phyloP scores from a whole-genome alignment of 306 rosid species.

The Lablab purpureus region DNA sequence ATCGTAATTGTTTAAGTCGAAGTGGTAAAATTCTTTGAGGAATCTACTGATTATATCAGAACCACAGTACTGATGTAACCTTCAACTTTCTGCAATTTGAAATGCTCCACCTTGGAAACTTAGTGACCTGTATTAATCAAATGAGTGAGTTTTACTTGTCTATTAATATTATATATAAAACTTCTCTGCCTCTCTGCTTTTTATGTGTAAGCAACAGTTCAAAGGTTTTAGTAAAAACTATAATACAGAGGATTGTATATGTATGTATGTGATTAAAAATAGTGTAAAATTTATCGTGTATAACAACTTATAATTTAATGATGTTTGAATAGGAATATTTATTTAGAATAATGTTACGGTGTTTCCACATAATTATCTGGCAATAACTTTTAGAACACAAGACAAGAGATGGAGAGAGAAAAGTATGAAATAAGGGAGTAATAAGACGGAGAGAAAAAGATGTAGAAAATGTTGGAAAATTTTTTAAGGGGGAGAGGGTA shows the following conservation, averaged over 20 bases:
- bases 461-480: too few relatives aligned
- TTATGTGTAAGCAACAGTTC: conserved; percentile 32
- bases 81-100: conserved; percentile 46
- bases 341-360: neutral
- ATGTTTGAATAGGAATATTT: neutral
- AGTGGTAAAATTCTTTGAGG: conserved; percentile 46
- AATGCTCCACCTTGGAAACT: conserved; percentile 34
- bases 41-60: conserved; percentile 51
- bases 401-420: neutral
- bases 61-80: conserved; percentile 38
- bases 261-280: too few relatives aligned
- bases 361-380: neutral
- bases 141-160: conserved; percentile 5
- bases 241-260: too few relatives aligned
- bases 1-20: conserved; percentile 45
- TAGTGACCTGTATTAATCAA: conserved; percentile 36
- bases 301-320: too few relatives aligned
- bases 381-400: neutral
- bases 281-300: too few relatives aligned
- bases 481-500: too few relatives aligned
- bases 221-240: neutral
- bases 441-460: neutral
- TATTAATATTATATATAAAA: neutral
- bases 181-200: conserved; percentile 41
- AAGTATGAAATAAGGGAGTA: neutral